Base-by-base conservation (phyloP, 2,329 filamentous ascomycete species). In the Colletotrichum abscissum region DNA sequence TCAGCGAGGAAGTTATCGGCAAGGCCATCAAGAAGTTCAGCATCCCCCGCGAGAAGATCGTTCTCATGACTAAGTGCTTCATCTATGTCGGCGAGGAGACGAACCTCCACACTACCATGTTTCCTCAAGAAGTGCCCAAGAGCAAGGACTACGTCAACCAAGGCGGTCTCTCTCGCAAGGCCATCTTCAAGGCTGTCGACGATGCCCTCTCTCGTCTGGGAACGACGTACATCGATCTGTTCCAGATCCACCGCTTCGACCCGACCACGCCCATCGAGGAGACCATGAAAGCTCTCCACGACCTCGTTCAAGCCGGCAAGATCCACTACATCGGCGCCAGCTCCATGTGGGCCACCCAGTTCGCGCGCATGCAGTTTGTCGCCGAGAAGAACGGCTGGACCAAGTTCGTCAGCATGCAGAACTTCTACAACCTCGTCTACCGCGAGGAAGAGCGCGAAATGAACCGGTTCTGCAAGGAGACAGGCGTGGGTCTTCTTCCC, bases 31-130 rank as follows among this genome's bases (percentile, higher is more conserved):
- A 89, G 76, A 84, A 89, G 73, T 92, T 89, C 84, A 84, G 87
- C 42, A 92, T 94, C 75, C 91, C 92, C 0, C 87, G 92, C 7
- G 82, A 86, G 74, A 89, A 89, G 69, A 82, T 94, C n/a, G 90
- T 93, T 5, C 89, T 94, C 70, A 80, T 94, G 73, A 88, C 87
- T 12, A 92, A 92, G 82, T 76, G 75, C 38, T 74, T 60, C 56
- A 69, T 76, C n/a, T 68, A 75, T n/a, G 75, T 77, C 6, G 70
- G 73, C 30, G 75, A 77, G 33, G 84, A 83, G 9, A 81, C 80
- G 0, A 77, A 77, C 33, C 76, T 83, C 28, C 79, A 60, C 35
- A 22, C 60, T 14, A 33, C 70, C 12, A 26, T 38, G 16, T 49
- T 60, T 24, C n/a, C 12, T 4, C 12, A 60, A 11, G n/a, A 72